Evolutionary conservation across 495 filamentous ascomycete genomes (phyloP).

Genomic region (Aspergillus biplanus): DNA sequence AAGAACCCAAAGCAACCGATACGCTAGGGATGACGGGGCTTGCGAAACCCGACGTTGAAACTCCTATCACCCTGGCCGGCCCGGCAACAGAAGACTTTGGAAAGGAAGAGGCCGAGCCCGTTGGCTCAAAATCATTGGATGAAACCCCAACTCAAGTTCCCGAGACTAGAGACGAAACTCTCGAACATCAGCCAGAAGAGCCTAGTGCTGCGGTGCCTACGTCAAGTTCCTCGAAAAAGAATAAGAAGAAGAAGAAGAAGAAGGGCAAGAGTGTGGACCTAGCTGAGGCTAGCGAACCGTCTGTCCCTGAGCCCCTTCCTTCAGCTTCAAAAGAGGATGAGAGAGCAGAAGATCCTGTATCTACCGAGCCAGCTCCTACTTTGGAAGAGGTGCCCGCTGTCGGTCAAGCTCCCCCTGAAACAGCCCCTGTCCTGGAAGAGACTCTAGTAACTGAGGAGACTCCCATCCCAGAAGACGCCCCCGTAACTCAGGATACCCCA

Average conservation of each 20-base stretch:
- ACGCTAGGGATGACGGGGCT: too few relatives aligned
- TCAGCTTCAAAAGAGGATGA: constrained; percentile 3
- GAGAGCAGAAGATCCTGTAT: not conserved
- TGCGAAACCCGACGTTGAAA: too few relatives aligned
- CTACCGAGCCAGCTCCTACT: constrained; percentile 1
- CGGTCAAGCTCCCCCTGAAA: not conserved
- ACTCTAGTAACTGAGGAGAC: not conserved
- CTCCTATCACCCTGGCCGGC: too few relatives aligned
- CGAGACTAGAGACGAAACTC: not conserved
- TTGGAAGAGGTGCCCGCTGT: not conserved
- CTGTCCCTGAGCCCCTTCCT: not conserved
- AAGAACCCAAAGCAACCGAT: too few relatives aligned
- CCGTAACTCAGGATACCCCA: not conserved
- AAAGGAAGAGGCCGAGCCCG: too few relatives aligned
- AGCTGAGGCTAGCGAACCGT: constrained; percentile 14
- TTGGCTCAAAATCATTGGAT: too few relatives aligned
- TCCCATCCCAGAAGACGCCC: not conserved
- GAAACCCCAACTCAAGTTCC: not conserved
- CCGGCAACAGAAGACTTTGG: too few relatives aligned
- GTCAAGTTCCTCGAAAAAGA: constrained; percentile 37
- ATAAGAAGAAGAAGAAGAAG: constrained; percentile 43
- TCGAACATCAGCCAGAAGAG: constrained; percentile 18
- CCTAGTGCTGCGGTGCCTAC: constrained; percentile 18
- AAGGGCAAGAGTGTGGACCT: constrained; percentile 34
- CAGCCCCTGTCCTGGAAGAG: not conserved